Percentiles rank a stretch among this genome's conserved stretches.
phyloP scores from a whole-genome alignment of 345 rosid genomes.

The Nasturtium officinale region DNA sequence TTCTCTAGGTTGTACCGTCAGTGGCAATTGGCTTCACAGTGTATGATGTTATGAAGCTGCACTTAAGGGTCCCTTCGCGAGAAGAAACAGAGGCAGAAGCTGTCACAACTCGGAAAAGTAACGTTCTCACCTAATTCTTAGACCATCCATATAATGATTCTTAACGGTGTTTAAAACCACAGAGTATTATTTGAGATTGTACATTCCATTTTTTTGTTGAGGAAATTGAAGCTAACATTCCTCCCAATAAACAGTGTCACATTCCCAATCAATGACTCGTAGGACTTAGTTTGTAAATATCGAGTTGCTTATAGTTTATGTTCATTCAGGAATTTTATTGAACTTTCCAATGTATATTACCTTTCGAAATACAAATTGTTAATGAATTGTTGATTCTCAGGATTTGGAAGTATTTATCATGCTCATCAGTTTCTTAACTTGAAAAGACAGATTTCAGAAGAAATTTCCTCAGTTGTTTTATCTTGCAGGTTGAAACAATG shows the following conservation, averaged over 20 bases:
- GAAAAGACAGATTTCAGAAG: background rate
- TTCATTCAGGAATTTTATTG: background rate
- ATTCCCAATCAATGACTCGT: background rate
- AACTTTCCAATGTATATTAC: constrained; percentile 4
- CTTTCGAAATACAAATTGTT: background rate
- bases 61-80: constrained; percentile 77
- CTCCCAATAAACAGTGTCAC: constrained; percentile 19
- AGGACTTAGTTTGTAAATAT: constrained; percentile 20
- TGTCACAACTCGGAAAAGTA: constrained; percentile 52
- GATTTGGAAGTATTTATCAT: background rate
- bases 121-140: constrained; percentile 49
- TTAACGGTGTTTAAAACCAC: constrained; percentile 32
- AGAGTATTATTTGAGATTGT: constrained; percentile 27
- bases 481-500: constrained; percentile 1
- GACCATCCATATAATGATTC: constrained; percentile 17
- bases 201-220: constrained; percentile 47
- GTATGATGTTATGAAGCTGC: constrained; percentile 80
- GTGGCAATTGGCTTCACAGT: constrained; percentile 96
- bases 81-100: constrained; percentile 62
- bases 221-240: constrained; percentile 24
- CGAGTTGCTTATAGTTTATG: constrained; percentile 8
- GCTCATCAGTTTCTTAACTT: background rate
- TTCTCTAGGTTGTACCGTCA: constrained; percentile 79
- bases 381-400: background rate
- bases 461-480: background rate